Evolutionary conservation across 768 basidiomycete species (phyloP), one percentile per base, ranked within the genome.

Genomic region (Naganishia kalamii): DNA sequence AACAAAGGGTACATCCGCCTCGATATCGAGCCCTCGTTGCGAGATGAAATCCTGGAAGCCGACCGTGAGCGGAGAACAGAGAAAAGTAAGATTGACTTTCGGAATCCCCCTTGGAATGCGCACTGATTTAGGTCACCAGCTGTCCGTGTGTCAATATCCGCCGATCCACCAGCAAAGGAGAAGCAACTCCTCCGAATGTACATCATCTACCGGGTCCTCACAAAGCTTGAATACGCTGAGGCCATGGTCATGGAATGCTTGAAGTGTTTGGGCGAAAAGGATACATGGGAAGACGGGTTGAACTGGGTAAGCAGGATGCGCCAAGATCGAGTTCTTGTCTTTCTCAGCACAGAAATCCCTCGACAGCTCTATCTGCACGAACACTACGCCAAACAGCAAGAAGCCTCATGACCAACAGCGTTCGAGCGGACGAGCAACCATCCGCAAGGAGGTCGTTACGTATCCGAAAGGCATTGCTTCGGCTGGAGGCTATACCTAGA

Each of bases 121-220:
- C 15, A 12, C 48, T 23, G 23, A 41, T 25, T 11, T 4, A n/a
- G 7, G 3, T 48, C 37, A 30, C 15, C 32, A 48, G 25, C 32
- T 50, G 21, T 63, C 47, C 12, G 61, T 50, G 62, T 68, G 69
- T 54, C 69, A 52, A 25, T 51, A 57, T 7, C 71, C 61, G 21
- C 70, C 47, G 50, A 69, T 57, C 43, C 66, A 29, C 29, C 65
- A 21, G 73, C 74, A 10, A 69, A 86, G 70, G 90, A 94, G 44
- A 94, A 89, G 73, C 79, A 82, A 2, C 76, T 90, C 1, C 76
- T 84, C 11, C 84, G 85, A 63, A 81, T 96, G 25, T 92, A 85
- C 17, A 82, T 90, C 46, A 88, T 88, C 0, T 92, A 88, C 72
- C 90, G 91, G 47, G 84, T 88, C 29, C 80, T 97, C 27, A 81